Percentiles rank a stretch among this genome's conserved stretches.
These are phyloP conservation scores for Pseudonectria buxi DNA, from an alignment of 2,329 filamentous ascomycete species.

Conservation along the genomic window DNA sequence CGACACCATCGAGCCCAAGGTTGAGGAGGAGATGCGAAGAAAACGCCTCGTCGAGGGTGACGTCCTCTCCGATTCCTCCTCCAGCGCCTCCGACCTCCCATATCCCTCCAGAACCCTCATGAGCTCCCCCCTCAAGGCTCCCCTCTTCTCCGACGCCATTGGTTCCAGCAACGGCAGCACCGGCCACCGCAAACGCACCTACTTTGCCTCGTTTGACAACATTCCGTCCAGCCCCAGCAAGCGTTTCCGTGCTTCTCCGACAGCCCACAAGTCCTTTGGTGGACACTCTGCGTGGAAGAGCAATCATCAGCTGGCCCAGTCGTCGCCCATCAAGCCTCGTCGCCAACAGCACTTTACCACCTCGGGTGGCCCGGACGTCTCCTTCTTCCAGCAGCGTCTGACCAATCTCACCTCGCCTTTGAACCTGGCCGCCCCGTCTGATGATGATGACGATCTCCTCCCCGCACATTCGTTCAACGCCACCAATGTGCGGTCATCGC, in stretches of 20 bases:
- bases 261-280: constrained; percentile 51
- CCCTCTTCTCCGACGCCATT: constrained; percentile 79
- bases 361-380: constrained; percentile 63
- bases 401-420: constrained; percentile 53
- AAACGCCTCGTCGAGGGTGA: constrained; percentile 66
- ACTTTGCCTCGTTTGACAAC: constrained; percentile 52
- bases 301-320: constrained; percentile 69
- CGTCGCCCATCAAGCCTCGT: constrained; percentile 75
- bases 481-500: constrained; percentile 65
- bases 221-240: constrained; percentile 55
- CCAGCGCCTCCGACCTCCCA: constrained; percentile 70
- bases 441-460: constrained; percentile 79
- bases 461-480: constrained; percentile 67
- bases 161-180: constrained; percentile 62
- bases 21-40: constrained; percentile 71
- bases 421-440: constrained; percentile 58
- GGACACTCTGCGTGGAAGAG: constrained; percentile 66
- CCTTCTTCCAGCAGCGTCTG: constrained; percentile 68
- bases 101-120: constrained; percentile 64
- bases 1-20: constrained; percentile 76
- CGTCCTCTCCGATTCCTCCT: constrained; percentile 79
- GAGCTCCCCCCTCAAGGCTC: constrained; percentile 77
- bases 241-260: constrained; percentile 59
- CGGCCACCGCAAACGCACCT: constrained; percentile 58
- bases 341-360: constrained; percentile 70